A percentile compares a stretch with the other conserved stretches of the same genome.
Evolutionary conservation across 495 filamentous ascomycete species (phyloP).

Genomic region (Aspergillus olivimuriae): DNA sequence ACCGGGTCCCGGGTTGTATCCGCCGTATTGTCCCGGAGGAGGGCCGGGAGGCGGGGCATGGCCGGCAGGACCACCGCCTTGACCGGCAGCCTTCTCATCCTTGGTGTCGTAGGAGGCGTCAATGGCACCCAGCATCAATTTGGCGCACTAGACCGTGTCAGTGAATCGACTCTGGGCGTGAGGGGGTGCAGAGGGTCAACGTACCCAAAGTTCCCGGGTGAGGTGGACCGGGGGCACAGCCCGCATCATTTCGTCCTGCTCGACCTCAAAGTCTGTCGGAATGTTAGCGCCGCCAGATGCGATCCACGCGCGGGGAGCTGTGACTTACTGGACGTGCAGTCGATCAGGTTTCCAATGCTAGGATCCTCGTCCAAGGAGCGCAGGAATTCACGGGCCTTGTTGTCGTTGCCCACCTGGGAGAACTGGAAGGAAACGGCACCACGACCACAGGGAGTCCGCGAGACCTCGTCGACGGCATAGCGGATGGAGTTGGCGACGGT

Average conservation of each 20-base stretch:
- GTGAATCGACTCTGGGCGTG: too few relatives aligned
- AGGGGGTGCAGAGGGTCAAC: too few relatives aligned
- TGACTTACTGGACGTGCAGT: slow-evolving; percentile 67
- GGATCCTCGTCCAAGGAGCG: slow-evolving; percentile 57
- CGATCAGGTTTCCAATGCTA: slow-evolving; percentile 53
- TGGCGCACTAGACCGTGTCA: slow-evolving; percentile 54
- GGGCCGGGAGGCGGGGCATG: slow-evolving; percentile 16
- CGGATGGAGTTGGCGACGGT: slow-evolving; percentile 47
- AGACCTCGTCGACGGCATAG: slow-evolving; percentile 39
- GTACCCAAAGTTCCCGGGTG: slow-evolving; percentile 61
- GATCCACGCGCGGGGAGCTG: background rate
- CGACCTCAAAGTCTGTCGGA: slow-evolving; percentile 56
- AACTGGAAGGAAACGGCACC: slow-evolving; percentile 63
- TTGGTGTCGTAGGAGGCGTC: slow-evolving; percentile 60
- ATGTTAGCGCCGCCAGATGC: background rate
- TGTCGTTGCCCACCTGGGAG: slow-evolving; percentile 67
- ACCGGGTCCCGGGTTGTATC: slow-evolving; percentile 21
- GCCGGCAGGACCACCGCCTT: slow-evolving; percentile 9
- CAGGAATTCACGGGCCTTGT: slow-evolving; percentile 58
- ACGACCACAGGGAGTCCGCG: slow-evolving; percentile 39
- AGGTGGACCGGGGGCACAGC: slow-evolving; percentile 50
- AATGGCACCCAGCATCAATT: slow-evolving; percentile 66
- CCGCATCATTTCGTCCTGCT: slow-evolving; percentile 57
- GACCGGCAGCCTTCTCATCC: slow-evolving; percentile 46
- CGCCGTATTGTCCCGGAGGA: slow-evolving; percentile 28